phyloP scores from a whole-genome alignment of 2,329 filamentous ascomycete species.

The Alternaria brassicae region DNA sequence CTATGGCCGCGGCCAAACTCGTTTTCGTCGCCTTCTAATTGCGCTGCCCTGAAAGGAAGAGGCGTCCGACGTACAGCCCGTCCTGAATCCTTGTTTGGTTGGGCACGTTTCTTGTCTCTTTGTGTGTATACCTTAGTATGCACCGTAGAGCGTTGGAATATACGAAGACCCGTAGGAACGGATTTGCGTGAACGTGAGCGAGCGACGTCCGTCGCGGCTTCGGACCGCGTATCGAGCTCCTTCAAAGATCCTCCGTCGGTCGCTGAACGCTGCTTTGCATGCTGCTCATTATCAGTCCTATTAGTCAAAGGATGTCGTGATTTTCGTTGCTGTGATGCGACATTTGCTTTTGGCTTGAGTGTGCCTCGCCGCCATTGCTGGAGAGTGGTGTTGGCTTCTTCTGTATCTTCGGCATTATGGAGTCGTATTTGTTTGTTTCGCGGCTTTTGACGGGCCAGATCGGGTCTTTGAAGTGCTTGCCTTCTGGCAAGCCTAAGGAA shows the following conservation, averaged over 20 bases:
- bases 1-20: conserved; percentile 47
- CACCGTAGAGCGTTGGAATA: conserved; percentile 18
- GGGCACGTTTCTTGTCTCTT: background rate
- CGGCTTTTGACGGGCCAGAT: conserved; percentile 61
- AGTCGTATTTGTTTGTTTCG: conserved; percentile 61
- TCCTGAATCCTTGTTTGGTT: background rate
- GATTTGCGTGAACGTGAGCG: conserved; percentile 2
- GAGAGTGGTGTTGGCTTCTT: conserved; percentile 60
- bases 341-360: conserved; percentile 28
- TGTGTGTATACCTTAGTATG: conserved; percentile 4
- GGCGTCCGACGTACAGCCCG: conserved; percentile 4
- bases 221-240: background rate
- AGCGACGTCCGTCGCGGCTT: background rate
- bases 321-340: background rate
- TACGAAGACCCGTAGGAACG: conserved; percentile 12
- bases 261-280: background rate
- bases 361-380: conserved; percentile 60
- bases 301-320: conserved; percentile 27
- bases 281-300: conserved; percentile 30
- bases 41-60: conserved; percentile 43
- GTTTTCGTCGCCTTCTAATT: conserved; percentile 54
- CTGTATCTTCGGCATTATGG: conserved; percentile 61
- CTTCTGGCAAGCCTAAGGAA: conserved; percentile 65
- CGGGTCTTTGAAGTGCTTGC: conserved; percentile 56
- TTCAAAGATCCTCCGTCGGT: background rate